A percentile compares a stretch with the other conserved stretches of the same genome.
Conservation (phyloP, 345 rosid species). For the Eucalyptus sp. region DNA sequence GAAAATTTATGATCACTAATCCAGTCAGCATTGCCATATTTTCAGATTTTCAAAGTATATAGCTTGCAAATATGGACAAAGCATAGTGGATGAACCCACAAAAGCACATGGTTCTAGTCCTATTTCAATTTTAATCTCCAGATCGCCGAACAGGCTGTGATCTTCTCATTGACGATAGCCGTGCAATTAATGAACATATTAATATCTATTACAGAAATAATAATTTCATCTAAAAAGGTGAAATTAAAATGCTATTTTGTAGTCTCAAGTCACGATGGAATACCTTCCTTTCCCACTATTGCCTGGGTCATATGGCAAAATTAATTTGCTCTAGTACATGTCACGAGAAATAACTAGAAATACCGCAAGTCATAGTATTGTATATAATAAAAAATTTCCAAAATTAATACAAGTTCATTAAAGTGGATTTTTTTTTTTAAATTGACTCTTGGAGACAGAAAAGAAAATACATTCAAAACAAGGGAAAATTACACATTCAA, state of each 20-base stretch:
- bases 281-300: background rate
- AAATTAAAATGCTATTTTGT: background rate
- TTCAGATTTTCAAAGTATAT: background rate
- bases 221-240: background rate
- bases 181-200: background rate
- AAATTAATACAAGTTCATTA: background rate
- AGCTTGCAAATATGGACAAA: background rate
- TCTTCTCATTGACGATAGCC: background rate
- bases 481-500: background rate
- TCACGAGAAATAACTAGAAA: background rate
- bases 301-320: background rate
- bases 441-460: background rate
- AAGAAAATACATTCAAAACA: background rate
- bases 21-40: background rate
- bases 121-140: too few relatives aligned
- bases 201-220: background rate
- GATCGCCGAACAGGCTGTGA: background rate
- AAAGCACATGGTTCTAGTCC: background rate
- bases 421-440: background rate
- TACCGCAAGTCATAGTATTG: background rate
- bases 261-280: background rate
- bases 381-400: background rate
- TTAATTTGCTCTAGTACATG: background rate
- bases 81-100: background rate
- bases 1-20: background rate